Evolutionary conservation across 495 filamentous ascomycete genomes (phyloP), one percentile per base, ranked within the genome.

Genomic region (Usnea hakonensis): DNA sequence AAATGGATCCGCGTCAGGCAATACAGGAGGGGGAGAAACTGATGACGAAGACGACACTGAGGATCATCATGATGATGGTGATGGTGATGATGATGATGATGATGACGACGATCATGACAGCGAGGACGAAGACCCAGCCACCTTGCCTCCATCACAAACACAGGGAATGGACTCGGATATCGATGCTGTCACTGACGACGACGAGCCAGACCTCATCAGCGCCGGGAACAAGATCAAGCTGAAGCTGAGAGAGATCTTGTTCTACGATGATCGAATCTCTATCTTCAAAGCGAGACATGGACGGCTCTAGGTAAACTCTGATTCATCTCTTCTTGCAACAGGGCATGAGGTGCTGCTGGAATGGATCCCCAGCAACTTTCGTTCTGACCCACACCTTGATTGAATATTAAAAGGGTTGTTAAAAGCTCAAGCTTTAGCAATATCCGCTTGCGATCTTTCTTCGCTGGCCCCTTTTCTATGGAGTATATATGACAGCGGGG

Each of bases 261-360:
- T 91, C 73, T 92, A 91, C 67, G 91, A 95, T 65, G 90, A 95
- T 69, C 91, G 91, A 72, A 86, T 94, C 38, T 85, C 86, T 7
- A 86, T 95, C 64, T 93, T 94, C 75, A 88, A 84, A 74, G 88
- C 87, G 14, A 83, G 90, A 56, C 86, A 90, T 74, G 88, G 85
- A 61, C 79, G 80, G 71, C 74, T 93, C 62, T 92, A 78, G 48
- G 0, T 16, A 43, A 21, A 2, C 32, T 3, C 9, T 2, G 6
- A 16, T 0, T 52, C n/a, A 26, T 26, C 9, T 46, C 21, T 14
- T 44, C 41, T 19, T 44, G 41, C 19, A 8, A n/a, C 41, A 23
- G 41, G 41, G 41, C 41, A n/a, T 44, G 6, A 23, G 23, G 41
- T 2, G 1, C 9, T 44, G 41, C n/a, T 44, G n/a, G 6, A 23